Percentiles rank a stretch among this genome's conserved stretches.
phyloP scores from a whole-genome alignment of 768 basidiomycete species.

The Lactarius tabidus region DNA sequence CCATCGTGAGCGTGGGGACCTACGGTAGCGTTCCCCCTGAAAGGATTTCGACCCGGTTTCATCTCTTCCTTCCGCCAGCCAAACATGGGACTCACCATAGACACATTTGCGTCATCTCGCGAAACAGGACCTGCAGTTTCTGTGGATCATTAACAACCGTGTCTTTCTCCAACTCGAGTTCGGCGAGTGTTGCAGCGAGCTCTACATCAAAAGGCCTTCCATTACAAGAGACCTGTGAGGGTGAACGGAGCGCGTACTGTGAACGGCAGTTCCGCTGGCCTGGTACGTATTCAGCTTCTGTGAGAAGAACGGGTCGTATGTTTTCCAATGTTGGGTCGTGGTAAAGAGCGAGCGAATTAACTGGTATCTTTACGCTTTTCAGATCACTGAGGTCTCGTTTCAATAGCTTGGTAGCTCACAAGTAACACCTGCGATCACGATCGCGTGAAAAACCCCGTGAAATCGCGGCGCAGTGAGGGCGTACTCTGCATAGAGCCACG shows the following conservation, averaged over 20 bases:
- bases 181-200: constrained; percentile 68
- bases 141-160: constrained; percentile 43
- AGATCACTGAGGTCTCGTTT: not conserved
- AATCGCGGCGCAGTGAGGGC: constrained; percentile 31
- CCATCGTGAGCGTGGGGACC: constrained; percentile 23
- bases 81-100: constrained; percentile 50
- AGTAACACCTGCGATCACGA: constrained; percentile 54
- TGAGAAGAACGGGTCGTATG: constrained; percentile 76
- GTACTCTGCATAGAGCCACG: constrained; percentile 96
- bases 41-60: not conserved
- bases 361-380: constrained; percentile 61
- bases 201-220: constrained; percentile 38
- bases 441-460: not conserved
- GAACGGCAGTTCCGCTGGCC: constrained; percentile 70
- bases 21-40: constrained; percentile 93
- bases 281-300: constrained; percentile 83
- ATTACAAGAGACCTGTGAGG: not conserved
- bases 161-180: constrained; percentile 51
- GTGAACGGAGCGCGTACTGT: constrained; percentile 48
- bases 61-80: not conserved
- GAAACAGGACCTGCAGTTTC: constrained; percentile 63
- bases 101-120: constrained; percentile 88
- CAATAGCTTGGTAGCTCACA: constrained; percentile 38
- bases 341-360: constrained; percentile 71
- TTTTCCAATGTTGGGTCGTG: constrained; percentile 62